These are phyloP conservation scores for Penicillium occitanis DNA, from an alignment of 2,329 filamentous ascomycete species.

Conservation along the genomic window DNA sequence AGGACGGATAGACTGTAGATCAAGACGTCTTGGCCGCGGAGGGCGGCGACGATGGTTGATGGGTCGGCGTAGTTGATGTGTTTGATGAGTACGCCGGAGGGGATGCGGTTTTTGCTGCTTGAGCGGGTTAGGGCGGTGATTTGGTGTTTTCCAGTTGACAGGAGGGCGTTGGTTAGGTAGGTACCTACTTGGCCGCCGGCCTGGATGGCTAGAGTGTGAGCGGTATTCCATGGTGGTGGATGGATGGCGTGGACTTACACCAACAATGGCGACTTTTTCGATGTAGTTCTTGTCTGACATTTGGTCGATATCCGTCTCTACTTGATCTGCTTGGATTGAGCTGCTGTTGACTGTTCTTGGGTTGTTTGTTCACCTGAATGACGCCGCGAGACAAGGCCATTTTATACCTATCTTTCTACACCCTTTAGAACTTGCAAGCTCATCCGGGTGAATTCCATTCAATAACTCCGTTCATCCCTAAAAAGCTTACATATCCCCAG, in stretches of 20 bases:
- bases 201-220: slow-evolving; percentile 23
- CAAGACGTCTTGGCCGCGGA: slow-evolving; percentile 57
- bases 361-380: neutral
- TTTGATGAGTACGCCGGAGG: slow-evolving; percentile 1
- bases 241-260: slow-evolving; percentile 29
- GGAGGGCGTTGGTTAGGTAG: slow-evolving; percentile 24
- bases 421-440: neutral
- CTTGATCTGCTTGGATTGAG: too few relatives aligned
- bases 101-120: slow-evolving; percentile 11
- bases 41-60: slow-evolving; percentile 49
- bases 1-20: slow-evolving; percentile 54
- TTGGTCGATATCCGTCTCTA: neutral
- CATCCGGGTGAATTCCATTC: neutral
- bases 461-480: neutral
- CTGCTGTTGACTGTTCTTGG: neutral
- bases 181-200: slow-evolving; percentile 38
- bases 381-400: neutral
- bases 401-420: neutral
- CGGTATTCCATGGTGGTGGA: neutral
- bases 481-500: neutral
- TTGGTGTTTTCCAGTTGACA: slow-evolving; percentile 11
- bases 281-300: slow-evolving; percentile 31
- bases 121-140: slow-evolving; percentile 15
- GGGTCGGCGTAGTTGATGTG: slow-evolving; percentile 24
- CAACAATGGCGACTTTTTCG: slow-evolving; percentile 41